phyloP scores from a whole-genome alignment of 2,329 filamentous ascomycete genomes.

The Coniochaeta pulveracea region DNA sequence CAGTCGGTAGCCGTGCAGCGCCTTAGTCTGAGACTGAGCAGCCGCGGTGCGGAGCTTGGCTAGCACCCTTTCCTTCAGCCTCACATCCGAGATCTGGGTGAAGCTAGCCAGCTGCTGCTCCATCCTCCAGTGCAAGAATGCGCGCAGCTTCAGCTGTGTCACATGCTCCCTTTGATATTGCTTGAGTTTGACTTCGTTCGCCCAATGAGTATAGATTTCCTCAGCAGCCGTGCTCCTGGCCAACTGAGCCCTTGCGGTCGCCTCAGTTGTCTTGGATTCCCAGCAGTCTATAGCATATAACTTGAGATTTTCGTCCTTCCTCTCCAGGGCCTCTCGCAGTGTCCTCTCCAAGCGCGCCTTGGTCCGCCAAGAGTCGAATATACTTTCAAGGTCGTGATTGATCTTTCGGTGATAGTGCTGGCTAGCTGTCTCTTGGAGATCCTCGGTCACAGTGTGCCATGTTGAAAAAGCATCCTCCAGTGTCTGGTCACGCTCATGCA shows the following conservation, averaged over 20 bases:
- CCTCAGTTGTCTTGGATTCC: conserved; percentile 4
- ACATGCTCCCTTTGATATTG: conserved; percentile 9
- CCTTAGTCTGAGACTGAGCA: conserved; percentile 4
- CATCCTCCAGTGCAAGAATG: conserved; percentile 16
- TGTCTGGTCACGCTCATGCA: conserved; percentile 10
- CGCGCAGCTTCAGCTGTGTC: conserved; percentile 8
- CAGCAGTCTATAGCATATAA: conserved; percentile 6
- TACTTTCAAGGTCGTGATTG: conserved; percentile 7
- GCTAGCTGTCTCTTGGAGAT: conserved; percentile 4
- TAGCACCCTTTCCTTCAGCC: conserved; percentile 8
- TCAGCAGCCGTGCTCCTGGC: conserved; percentile 11
- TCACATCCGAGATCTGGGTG: conserved; percentile 12
- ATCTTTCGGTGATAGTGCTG: conserved; percentile 8
- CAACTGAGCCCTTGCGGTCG: conserved; percentile 5
- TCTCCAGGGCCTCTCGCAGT: not conserved
- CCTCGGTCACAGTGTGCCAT: conserved; percentile 13
- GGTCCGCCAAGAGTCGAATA: conserved; percentile 1
- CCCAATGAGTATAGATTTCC: conserved; percentile 15
- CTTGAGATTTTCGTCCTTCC: conserved; percentile 1
- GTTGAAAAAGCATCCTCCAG: conserved; percentile 12
- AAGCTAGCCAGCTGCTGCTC: conserved; percentile 16
- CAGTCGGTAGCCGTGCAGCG: conserved; percentile 7
- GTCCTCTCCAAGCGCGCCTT: not conserved
- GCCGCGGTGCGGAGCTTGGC: conserved; percentile 6
- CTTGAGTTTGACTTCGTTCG: conserved; percentile 14